Evolutionary conservation across 768 basidiomycete genomes (phyloP), one percentile per base, ranked within the genome.

Genomic region (Leucocoprinus leucothites): DNA sequence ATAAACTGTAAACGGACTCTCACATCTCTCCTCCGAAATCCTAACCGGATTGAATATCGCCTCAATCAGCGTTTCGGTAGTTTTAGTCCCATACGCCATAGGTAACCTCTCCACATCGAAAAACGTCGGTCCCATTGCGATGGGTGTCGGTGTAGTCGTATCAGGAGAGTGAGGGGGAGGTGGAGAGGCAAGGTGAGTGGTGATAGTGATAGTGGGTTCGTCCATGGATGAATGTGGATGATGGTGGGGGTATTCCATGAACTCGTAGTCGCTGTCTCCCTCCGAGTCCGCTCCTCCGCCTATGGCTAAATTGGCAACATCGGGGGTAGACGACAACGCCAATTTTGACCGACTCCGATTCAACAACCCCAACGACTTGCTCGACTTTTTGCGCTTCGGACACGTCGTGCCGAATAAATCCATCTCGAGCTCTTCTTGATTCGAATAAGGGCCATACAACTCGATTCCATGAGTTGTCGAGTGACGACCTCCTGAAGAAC

Each of bases 21-120:
- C 71, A 34, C 67, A 63, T 16, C 61, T 61, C 58, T 61, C 63
- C 40, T 76, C 73, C 1, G 70, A 71, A 8, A 80, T 80, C 1
- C 74, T 77, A 1, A 76, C 75, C 1, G 90, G 89, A 61, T 92
- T 92, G 65, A 92, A 92, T 22, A 92, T 66, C 4, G 87, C 83
- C 53, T 92, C 90, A 63, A 91, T 91, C 40, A 92, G 75, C 35
- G 75, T 74, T 64, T 89, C 88, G 0, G 89, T 91, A 13, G 82
- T 81, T 48, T 80, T 79, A 1, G 84, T 78, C 1, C 86, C 84
- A 58, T 79, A 76, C 3, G 81, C 78, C 16, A 70, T 64, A 1
- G 83, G 82, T 6, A 87, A 74, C 28, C 69, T 64, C n/a, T 68
- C 64, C 5, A 74, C 65, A 59, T 74, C 71, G 57, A 78, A 77